A percentile compares a stretch with the other conserved stretches of the same genome.
Evolutionary conservation across 2,329 filamentous ascomycete genomes (phyloP).

Genomic region (Alternaria brassicae): DNA sequence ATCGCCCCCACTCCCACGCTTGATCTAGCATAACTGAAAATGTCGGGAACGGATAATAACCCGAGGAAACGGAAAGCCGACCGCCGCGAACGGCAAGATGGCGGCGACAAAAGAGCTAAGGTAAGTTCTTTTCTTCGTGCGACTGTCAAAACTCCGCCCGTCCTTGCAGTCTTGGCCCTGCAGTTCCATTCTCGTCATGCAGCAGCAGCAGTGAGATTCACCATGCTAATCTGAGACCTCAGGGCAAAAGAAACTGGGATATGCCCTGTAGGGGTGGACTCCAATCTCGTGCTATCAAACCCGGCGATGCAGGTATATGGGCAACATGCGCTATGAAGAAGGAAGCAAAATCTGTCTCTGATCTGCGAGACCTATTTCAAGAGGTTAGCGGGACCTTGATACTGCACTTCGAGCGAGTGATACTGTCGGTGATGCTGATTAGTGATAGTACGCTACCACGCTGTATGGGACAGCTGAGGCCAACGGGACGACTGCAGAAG

Average conservation of each 20-base stretch:
- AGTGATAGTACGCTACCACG: conserved; percentile 70
- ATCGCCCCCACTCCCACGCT: conserved; percentile 8
- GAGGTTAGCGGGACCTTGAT: conserved; percentile 58
- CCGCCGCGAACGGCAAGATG: conserved; percentile 30
- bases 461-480: conserved; percentile 52
- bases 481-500: conserved; percentile 52
- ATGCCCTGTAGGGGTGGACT: conserved; percentile 46
- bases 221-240: conserved; percentile 22
- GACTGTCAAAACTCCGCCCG: conserved; percentile 15
- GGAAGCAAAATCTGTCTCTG: conserved; percentile 72
- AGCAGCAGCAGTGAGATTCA: conserved; percentile 19
- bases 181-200: conserved; percentile 26
- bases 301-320: conserved; percentile 78
- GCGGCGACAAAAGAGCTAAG: conserved; percentile 48
- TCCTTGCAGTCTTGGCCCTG: conserved; percentile 19
- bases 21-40: neutral
- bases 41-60: conserved; percentile 25
- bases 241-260: conserved; percentile 57
- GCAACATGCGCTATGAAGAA: conserved; percentile 76
- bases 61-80: conserved; percentile 51
- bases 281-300: conserved; percentile 59
- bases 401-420: neutral
- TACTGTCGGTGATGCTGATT: conserved; percentile 22
- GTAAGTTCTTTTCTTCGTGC: conserved; percentile 38
- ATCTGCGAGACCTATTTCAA: conserved; percentile 71